phyloP scores from a whole-genome alignment of 345 rosid species.

The Brassica cretica region DNA sequence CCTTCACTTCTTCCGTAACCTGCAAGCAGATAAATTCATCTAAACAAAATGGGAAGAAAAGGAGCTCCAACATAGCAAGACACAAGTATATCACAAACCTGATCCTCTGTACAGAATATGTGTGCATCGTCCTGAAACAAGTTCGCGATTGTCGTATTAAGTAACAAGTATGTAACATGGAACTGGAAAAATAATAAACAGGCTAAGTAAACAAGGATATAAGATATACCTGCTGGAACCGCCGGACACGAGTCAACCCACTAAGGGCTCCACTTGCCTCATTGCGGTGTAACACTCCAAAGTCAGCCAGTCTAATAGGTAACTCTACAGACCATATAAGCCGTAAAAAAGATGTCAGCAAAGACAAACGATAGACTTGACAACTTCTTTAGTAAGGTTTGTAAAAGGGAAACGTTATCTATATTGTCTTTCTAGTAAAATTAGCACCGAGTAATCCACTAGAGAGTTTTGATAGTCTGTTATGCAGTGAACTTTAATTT shows the following conservation, averaged over 20 bases:
- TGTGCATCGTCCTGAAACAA: slow-evolving; percentile 91
- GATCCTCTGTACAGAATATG: slow-evolving; percentile 84
- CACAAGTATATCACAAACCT: slow-evolving; percentile 49
- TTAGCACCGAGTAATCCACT: background rate
- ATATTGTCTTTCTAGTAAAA: background rate
- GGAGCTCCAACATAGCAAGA: slow-evolving; percentile 9
- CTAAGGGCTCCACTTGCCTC: slow-evolving; percentile 99
- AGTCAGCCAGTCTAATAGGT: slow-evolving; percentile 93
- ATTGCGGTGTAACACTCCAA: slow-evolving; percentile 94
- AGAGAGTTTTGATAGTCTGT: slow-evolving; percentile 9
- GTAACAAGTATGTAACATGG: slow-evolving; percentile 15
- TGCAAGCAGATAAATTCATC: slow-evolving; percentile 38
- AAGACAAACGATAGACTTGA: background rate
- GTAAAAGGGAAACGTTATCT: slow-evolving; percentile 10
- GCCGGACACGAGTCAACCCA: slow-evolving; percentile 95
- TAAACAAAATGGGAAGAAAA: slow-evolving; percentile 1
- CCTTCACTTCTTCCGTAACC: slow-evolving; percentile 88
- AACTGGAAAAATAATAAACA: background rate
- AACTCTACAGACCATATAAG: slow-evolving; percentile 58
- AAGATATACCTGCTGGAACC: slow-evolving; percentile 90
- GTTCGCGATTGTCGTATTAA: background rate
- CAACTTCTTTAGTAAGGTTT: slow-evolving; percentile 9
- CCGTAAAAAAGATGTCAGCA: slow-evolving; percentile 11
- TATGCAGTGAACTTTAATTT: slow-evolving; percentile 6
- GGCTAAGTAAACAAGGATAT: background rate